Conservation (phyloP, 805 yeast species). For the Osmozyma mogii region DNA sequence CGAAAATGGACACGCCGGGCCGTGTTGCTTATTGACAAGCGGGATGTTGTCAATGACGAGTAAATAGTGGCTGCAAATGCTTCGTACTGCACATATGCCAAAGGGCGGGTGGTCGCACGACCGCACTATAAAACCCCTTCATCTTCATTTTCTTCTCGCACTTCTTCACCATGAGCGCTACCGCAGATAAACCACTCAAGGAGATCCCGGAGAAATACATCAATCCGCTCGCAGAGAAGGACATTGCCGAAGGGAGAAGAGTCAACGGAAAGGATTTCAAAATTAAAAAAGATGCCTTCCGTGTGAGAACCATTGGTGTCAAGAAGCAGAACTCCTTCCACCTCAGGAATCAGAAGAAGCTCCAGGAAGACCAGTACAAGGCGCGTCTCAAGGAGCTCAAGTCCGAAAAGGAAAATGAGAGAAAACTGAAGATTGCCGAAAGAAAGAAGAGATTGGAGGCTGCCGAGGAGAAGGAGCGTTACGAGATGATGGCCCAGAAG, state of each 20-base stretch:
- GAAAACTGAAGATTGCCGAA: conserved; percentile 44
- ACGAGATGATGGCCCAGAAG: conserved; percentile 69
- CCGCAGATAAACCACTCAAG: conserved; percentile 18
- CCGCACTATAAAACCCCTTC: no score
- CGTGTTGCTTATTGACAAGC: conserved; percentile 17
- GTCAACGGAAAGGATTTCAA: conserved; percentile 74
- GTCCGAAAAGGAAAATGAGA: conserved; percentile 65
- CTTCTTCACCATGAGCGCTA: conserved; percentile 23
- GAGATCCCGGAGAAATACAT: conserved; percentile 30
- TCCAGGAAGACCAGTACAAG: conserved; percentile 59
- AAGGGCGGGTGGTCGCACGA: no score
- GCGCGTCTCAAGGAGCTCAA: conserved; percentile 64
- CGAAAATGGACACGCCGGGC: conserved; percentile 47
- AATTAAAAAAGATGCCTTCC: conserved; percentile 55
- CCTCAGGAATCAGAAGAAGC: conserved; percentile 55
- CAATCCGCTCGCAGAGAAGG: conserved; percentile 26
- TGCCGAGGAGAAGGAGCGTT: conserved; percentile 85
- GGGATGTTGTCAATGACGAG: conserved; percentile 4
- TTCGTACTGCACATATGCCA: no score
- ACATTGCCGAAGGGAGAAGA: conserved; percentile 38
- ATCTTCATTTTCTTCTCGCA: neutral
- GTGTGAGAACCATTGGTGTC: conserved; percentile 56
- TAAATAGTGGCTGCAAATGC: no score
- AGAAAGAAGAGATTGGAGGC: conserved; percentile 68
- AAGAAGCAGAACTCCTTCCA: conserved; percentile 47